Base-by-base conservation (phyloP, 768 basidiomycete genomes). In the Lactarius deliciosus region DNA sequence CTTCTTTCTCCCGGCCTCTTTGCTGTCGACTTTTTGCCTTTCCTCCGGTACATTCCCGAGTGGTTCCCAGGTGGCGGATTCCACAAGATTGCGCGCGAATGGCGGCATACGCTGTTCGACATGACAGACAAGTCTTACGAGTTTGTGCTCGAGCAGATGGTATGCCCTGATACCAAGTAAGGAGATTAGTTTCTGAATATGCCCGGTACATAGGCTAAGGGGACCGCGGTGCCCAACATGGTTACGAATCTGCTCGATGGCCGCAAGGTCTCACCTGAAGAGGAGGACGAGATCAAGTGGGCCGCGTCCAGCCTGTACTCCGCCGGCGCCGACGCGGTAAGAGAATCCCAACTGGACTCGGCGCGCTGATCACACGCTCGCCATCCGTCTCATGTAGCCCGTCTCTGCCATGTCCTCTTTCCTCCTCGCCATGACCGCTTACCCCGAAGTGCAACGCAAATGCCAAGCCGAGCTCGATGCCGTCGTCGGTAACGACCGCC, bases 361-460 rank as follows among this genome's bases (percentile, higher is more conserved):
- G 25, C 3, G 1, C 25, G 8, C 22, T 28, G 18, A 41, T 5
- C 2, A 0, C 20, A n/a, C 15, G 41, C 50, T 53, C 50, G 25
- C 22, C 15, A 64, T 38, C 6, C 18, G 13, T 57, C 20, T 8
- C 10, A 15, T n/a, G 16, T n/a, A 70, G 70, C 70, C 74, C n/a
- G 72, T 72, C 20, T 72, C 70, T 11, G 69, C 75, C 3, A 64
- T 75, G 59, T 45, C 64, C 6, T 74, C 73, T 7, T 73, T 75
- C 65, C 68, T 76, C 56, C 65, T 75, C 22, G 73, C 73, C 15
- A 73, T 75, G 72, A 71, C 74, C 3, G 68, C 72, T 63, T 70
- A 73, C 54, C 75, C 73, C 3, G 71, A 71, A 1, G 34, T 68
- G 13, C 70, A 68, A 32, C 61, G 56, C 40, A 73, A 69, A 32